phyloP scores from a whole-genome alignment of 2,329 filamentous ascomycete genomes.

The Stachybotrys chartarum region DNA sequence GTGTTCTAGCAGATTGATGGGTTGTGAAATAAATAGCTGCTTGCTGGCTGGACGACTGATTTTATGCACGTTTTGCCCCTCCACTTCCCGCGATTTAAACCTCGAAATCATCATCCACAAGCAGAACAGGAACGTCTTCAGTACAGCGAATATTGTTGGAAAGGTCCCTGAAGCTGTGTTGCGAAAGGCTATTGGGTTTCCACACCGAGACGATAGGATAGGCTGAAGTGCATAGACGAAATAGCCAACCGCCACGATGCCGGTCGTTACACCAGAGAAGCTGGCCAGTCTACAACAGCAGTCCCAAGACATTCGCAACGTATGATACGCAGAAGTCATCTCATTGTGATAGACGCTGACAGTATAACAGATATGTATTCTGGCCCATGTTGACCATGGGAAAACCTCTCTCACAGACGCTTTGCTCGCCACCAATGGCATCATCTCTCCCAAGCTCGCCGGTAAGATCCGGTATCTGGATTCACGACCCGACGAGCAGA shows the following conservation, averaged over 20 bases:
- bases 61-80: background rate
- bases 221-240: background rate
- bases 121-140: too few species aligned
- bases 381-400: conserved; percentile 96
- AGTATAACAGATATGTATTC: conserved; percentile 69
- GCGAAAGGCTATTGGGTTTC: too few species aligned
- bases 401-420: conserved; percentile 97
- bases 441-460: conserved; percentile 94
- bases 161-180: too few species aligned
- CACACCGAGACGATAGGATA: too few species aligned
- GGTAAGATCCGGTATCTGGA: conserved; percentile 98
- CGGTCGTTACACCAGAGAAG: conserved; percentile 84
- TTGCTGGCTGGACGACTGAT: background rate
- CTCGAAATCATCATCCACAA: too few species aligned
- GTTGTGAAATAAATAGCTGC: background rate
- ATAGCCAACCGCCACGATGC: conserved; percentile 53
- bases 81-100: too few species aligned
- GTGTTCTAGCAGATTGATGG: background rate
- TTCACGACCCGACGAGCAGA: conserved; percentile 91
- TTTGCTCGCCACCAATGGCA: conserved; percentile 95
- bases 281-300: conserved; percentile 84
- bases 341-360: conserved; percentile 5
- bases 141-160: too few species aligned
- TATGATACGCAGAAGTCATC: conserved; percentile 33
- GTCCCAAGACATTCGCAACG: conserved; percentile 86